Evolutionary conservation across 2,329 filamentous ascomycete genomes (phyloP).

Genomic region (Fusarium abutilonis): DNA sequence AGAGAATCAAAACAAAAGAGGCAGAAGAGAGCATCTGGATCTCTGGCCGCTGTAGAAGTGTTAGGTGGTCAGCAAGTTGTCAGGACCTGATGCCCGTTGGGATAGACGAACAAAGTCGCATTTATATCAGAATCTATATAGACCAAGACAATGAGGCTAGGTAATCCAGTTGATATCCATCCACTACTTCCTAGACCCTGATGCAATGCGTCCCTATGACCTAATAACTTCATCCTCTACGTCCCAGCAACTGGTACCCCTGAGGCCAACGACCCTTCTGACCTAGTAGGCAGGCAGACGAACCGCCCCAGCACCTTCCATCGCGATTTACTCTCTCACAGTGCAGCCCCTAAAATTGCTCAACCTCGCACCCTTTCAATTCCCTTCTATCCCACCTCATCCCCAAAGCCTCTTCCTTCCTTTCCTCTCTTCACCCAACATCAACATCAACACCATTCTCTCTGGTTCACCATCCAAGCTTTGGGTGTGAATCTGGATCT

Average conservation of each 20-base stretch:
- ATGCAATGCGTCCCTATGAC: conserved; percentile 1
- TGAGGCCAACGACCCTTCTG: conserved; percentile 4
- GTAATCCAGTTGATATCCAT: neutral
- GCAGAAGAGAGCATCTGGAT: neutral
- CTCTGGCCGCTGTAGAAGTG: neutral
- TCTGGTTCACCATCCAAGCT: conserved; percentile 21
- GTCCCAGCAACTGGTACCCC: conserved; percentile 14
- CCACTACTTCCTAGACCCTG: neutral
- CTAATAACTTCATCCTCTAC: conserved; percentile 1
- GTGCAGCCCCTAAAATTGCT: conserved; percentile 3
- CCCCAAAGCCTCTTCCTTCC: conserved; percentile 11
- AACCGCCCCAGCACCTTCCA: conserved; percentile 28
- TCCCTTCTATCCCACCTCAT: conserved; percentile 9
- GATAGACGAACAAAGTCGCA: neutral
- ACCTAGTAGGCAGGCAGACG: conserved; percentile 8
- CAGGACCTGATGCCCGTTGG: conserved; percentile 6
- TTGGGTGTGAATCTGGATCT: conserved; percentile 24
- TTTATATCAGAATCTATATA: conserved; percentile 8
- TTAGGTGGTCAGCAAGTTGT: conserved; percentile 14
- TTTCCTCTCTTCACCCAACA: conserved; percentile 19
- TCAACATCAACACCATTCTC: conserved; percentile 21
- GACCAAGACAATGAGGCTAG: conserved; percentile 3
- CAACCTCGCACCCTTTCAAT: conserved; percentile 17
- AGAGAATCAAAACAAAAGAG: conserved; percentile 7
- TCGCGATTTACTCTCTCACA: neutral